Percentiles rank a stretch among this genome's conserved stretches.
These are phyloP conservation scores for Aspergillus avenaceus DNA, from an alignment of 495 filamentous ascomycete genomes.

Conservation along the genomic window DNA sequence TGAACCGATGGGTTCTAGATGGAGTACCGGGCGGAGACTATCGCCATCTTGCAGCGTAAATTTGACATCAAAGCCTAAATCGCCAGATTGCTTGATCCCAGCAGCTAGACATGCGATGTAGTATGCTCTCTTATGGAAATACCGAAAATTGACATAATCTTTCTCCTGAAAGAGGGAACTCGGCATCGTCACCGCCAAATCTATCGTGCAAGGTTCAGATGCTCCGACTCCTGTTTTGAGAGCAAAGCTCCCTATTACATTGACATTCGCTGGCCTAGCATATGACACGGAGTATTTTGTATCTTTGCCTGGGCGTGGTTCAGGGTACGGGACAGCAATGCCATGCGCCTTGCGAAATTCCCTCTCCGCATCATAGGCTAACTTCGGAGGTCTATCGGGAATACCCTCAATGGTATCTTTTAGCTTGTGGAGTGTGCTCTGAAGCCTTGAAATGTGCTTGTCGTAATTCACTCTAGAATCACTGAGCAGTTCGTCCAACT, in stretches of 20 bases:
- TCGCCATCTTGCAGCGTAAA: conserved; percentile 76
- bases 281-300: conserved; percentile 79
- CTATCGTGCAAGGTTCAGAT: conserved; percentile 55
- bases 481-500: conserved; percentile 77
- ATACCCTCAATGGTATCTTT: conserved; percentile 73
- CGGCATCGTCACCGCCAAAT: conserved; percentile 86
- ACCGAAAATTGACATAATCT: conserved; percentile 88
- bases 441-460: conserved; percentile 57
- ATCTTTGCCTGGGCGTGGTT: conserved; percentile 67
- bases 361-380: conserved; percentile 62
- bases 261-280: conserved; percentile 69
- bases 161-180: conserved; percentile 79
- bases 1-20: conserved; percentile 41
- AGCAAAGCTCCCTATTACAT: conserved; percentile 84
- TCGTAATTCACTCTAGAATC: conserved; percentile 66
- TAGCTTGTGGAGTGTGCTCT: conserved; percentile 65
- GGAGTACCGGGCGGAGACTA: conserved; percentile 66
- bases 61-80: conserved; percentile 48
- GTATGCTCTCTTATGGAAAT: conserved; percentile 92
- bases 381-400: conserved; percentile 48
- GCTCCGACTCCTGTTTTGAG: conserved; percentile 67
- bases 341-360: conserved; percentile 60
- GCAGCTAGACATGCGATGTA: conserved; percentile 79
- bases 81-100: conserved; percentile 55
- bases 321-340: conserved; percentile 74